Evolutionary conservation across 495 filamentous ascomycete species (phyloP), one percentile per base, ranked within the genome.

Genomic region (Aspergillus hancockii): DNA sequence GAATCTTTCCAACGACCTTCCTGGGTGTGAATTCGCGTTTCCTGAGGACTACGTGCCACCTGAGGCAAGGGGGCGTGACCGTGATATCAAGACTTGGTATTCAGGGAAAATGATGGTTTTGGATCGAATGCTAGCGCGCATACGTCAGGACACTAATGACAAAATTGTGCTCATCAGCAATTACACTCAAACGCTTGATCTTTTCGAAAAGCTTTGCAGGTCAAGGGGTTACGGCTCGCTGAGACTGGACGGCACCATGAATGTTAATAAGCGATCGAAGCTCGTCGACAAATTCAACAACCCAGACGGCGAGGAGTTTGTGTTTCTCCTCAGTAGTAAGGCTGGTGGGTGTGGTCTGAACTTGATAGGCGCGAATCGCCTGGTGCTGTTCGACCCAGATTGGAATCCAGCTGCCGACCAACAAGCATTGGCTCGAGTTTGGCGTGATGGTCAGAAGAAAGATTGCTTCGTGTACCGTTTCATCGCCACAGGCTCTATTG

Each of bases 401-500:
- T 99, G 95, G 95, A 99, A 99, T 69, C 95, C 95, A 0, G 95
- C 95, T 3, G 93, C 94, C 0, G 95, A 99, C 72, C 95, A 98
- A 72, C 95, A 99, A 75, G 95, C 95, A 1, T 80, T 98, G 19
- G 95, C 95, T 8, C 89, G 95, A 72, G 95, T 98, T 10, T 98
- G 94, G 94, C 90, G 95, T 75, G 95, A 98, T 63, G 95, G 95
- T 0, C 95, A 99, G 69, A 97, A 96, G 81, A 99, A 99, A 67
- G 93, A 98, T 69, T 98, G 95, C 63, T 98, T 99, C 65, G 94
- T 99, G 23, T 99, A 99, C 76, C 90, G 95, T 31, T 98, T 99
- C 78, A 98, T 99, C 63, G 89, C 92, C 0, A 97, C 95, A 0
- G 94, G 95, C 1, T 96, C 94, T 0, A 99, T 99, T 67, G 94